Evolutionary conservation across 129 eudicot species (phyloP), one percentile per base, ranked within the genome.

Genomic region (Lactuca saligna): DNA sequence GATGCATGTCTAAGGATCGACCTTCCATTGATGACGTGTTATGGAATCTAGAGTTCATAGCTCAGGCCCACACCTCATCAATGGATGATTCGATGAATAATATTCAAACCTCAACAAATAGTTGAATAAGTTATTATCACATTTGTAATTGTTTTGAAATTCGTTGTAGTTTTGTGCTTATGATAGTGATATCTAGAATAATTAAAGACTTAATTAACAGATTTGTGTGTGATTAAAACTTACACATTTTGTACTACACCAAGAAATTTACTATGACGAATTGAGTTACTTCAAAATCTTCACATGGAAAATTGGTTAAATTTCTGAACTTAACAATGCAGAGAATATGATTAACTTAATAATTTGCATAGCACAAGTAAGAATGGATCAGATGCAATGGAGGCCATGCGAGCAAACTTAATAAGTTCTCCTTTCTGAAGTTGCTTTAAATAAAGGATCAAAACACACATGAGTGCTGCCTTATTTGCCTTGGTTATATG

Each of bases 31-130:
- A 88, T 48, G 95, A 88, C 20, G 81, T 85, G 38, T 53, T 88
- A 8, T 88, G 95, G 95, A 82, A 88, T 50, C 79, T 88, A 61
- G 91, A 88, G 84, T 88, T 80, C 75, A 82, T 86, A 17, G 79
- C 86, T 80, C 95, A 88, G 46, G 70, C 84, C n/a, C 86, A 82
- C 38, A 54, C 69, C 1, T 68, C 75, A 16, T 68, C 80, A 8
- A 14, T 39, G 57, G 75, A 76, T 16, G 80, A 76, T 38, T 54
- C 8, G 14, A 38, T 2, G 29, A 68, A 35, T 46, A 76, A 53
- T 25, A 25, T 25, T 61, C 53, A 17, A 54, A 61, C 41, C 16
- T 35, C 69, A 8, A 13, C 38, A 25, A 6, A 56, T 20, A 50
- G 51, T 14, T 50, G 42, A 72, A 71, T 61, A 70, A 29, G 33